phyloP scores from a whole-genome alignment of 2,329 filamentous ascomycete species.

The Xylariaceae sp. region DNA sequence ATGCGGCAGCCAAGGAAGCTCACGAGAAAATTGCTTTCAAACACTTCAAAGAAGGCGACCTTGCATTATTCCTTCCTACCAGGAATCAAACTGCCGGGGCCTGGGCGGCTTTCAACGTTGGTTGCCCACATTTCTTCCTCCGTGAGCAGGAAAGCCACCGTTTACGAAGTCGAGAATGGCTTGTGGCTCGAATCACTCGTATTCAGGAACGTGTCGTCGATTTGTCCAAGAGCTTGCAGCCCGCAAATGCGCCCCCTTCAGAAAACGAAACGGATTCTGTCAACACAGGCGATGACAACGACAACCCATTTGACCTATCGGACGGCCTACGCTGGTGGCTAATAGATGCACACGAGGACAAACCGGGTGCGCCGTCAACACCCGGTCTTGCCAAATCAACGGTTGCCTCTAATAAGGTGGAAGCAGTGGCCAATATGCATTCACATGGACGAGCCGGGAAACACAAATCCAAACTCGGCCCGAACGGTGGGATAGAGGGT shows the following conservation, averaged over 20 bases:
- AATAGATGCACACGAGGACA: slow-evolving; percentile 89
- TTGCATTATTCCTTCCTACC: slow-evolving; percentile 90
- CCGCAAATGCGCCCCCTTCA: slow-evolving; percentile 40
- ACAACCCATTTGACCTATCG: slow-evolving; percentile 94
- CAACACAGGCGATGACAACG: slow-evolving; percentile 67
- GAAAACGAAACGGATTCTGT: slow-evolving; percentile 47
- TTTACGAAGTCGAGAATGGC: slow-evolving; percentile 81
- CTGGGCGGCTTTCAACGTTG: slow-evolving; percentile 98
- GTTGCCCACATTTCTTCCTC: slow-evolving; percentile 94
- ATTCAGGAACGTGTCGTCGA: slow-evolving; percentile 93
- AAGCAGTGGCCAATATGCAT: slow-evolving; percentile 72
- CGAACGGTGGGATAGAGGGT: slow-evolving; percentile 60
- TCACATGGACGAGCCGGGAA: slow-evolving; percentile 42
- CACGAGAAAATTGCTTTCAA: slow-evolving; percentile 96
- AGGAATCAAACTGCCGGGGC: slow-evolving; percentile 90
- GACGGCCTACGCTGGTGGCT: slow-evolving; percentile 96
- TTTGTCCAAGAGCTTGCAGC: slow-evolving; percentile 68
- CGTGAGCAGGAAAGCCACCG: slow-evolving; percentile 88
- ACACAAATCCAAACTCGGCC: slow-evolving; percentile 42
- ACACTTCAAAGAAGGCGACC: slow-evolving; percentile 92
- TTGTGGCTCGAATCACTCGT: slow-evolving; percentile 88
- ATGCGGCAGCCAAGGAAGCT: slow-evolving; percentile 73
- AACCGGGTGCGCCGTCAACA: slow-evolving; percentile 84
- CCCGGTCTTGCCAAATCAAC: slow-evolving; percentile 89
- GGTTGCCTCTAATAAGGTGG: slow-evolving; percentile 80